phyloP scores from a whole-genome alignment of 169 alveolate species.

The Eimeria acervulina region DNA sequence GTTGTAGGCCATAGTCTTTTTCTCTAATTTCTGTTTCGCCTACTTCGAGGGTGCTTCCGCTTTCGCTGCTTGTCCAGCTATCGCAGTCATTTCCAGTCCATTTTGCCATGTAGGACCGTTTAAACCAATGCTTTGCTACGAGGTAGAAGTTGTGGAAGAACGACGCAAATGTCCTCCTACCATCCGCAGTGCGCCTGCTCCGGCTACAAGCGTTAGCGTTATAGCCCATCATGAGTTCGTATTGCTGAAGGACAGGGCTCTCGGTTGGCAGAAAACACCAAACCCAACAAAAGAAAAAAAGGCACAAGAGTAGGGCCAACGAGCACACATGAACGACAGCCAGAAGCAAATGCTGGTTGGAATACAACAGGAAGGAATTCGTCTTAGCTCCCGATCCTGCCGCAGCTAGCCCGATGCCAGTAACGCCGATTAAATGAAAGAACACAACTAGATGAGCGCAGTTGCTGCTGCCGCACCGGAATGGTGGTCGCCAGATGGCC shows the following conservation, averaged over 20 bases:
- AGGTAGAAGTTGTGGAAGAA: constrained; percentile 2
- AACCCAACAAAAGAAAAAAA: neutral
- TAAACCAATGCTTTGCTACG: neutral
- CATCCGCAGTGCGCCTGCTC: constrained; percentile 6
- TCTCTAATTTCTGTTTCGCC: constrained; percentile 59
- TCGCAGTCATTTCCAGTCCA: neutral
- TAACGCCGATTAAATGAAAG: constrained; percentile 34
- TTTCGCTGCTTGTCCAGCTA: constrained; percentile 59
- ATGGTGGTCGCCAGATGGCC: constrained; percentile 25
- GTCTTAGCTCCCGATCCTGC: constrained; percentile 48
- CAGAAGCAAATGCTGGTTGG: constrained; percentile 63
- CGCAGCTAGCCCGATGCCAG: constrained; percentile 59
- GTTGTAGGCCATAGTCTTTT: constrained; percentile 16
- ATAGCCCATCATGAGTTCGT: constrained; percentile 51
- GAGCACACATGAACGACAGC: constrained; percentile 38
- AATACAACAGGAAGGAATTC: constrained; percentile 52
- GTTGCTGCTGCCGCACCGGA: constrained; percentile 61
- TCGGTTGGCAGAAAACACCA: constrained; percentile 36
- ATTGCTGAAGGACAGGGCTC: constrained; percentile 6
- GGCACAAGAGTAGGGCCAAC: neutral
- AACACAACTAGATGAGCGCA: neutral
- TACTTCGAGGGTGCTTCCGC: neutral
- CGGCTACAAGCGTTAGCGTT: neutral
- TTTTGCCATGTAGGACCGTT: neutral
- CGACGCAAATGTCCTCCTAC: neutral